Evolutionary conservation across 805 yeast genomes (phyloP).

Genomic region (Tetrapisispora phaffii): DNA sequence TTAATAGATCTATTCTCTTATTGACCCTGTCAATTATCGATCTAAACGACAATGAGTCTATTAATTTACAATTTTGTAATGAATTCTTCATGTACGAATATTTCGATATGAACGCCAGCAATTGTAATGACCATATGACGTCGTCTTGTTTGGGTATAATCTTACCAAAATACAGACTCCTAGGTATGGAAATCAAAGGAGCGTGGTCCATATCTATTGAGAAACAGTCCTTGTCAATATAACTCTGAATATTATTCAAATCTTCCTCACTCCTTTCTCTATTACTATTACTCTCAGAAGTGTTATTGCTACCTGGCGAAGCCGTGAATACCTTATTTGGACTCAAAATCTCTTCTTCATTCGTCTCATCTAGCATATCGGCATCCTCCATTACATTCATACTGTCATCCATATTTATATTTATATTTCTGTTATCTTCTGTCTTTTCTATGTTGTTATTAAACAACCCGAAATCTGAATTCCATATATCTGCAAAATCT

Average conservation of each 20-base stretch:
- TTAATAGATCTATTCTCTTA: constrained; percentile 6
- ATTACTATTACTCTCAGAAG: not conserved
- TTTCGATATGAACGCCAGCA: constrained; percentile 86
- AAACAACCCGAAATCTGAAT: not conserved
- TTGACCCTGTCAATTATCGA: constrained; percentile 20
- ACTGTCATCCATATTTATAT: not conserved
- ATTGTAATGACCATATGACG: constrained; percentile 84
- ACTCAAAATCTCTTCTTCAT: not conserved
- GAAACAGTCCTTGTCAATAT: constrained; percentile 7
- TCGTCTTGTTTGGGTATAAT: constrained; percentile 90
- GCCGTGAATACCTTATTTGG: not conserved
- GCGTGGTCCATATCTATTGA: constrained; percentile 12
- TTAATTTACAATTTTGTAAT: constrained; percentile 65
- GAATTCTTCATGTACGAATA: constrained; percentile 69
- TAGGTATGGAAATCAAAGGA: constrained; percentile 34
- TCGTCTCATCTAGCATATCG: not conserved
- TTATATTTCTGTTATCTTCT: not conserved
- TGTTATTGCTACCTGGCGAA: not conserved
- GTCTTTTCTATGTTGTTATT: not conserved
- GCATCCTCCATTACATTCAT: not conserved
- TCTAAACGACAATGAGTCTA: constrained; percentile 56
- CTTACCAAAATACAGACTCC: constrained; percentile 54
- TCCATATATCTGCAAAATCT: constrained; percentile 22
- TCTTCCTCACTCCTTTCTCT: not conserved
- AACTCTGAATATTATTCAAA: not conserved